These are phyloP conservation scores for Boletus coccyginus DNA, from an alignment of 768 basidiomycete species.

Conservation along the genomic window DNA sequence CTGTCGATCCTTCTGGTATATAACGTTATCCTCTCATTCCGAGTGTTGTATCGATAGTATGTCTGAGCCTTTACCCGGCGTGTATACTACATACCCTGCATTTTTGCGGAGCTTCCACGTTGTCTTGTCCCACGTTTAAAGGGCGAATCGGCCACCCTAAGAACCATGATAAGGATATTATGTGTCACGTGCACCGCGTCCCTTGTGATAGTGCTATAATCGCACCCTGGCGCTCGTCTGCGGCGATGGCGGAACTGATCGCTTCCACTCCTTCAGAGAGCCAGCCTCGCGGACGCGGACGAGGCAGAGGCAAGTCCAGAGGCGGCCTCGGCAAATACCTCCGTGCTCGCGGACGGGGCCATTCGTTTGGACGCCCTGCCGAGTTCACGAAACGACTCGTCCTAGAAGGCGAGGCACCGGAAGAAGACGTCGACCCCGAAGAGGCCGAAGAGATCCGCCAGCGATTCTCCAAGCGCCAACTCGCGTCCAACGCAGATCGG, in stretches of 20 bases:
- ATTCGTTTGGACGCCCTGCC: conserved; percentile 59
- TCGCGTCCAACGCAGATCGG: conserved; percentile 71
- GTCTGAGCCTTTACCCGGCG: neutral
- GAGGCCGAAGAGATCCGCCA: conserved; percentile 44
- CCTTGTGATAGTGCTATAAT: neutral
- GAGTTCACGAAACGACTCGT: conserved; percentile 60
- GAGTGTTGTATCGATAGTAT: conserved; percentile 16
- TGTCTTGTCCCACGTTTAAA: neutral
- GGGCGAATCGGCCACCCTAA: neutral
- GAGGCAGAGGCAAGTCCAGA: conserved; percentile 56
- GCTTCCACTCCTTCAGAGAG: conserved; percentile 8
- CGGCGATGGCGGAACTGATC: conserved; percentile 14
- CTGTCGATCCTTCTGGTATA: neutral
- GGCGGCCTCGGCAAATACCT: conserved; percentile 75
- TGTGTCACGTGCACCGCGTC: neutral
- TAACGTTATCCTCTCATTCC: neutral
- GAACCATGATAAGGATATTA: neutral
- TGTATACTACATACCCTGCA: conserved; percentile 2
- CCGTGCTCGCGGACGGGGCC: conserved; percentile 64
- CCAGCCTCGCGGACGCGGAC: conserved; percentile 36
- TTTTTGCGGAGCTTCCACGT: too few species aligned
- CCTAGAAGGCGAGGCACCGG: conserved; percentile 54
- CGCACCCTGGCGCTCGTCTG: neutral
- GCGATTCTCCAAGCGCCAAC: conserved; percentile 55
- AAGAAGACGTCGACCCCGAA: conserved; percentile 40